Percentiles rank a stretch among this genome's conserved stretches.
These are phyloP conservation scores for Podaxis sp. DNA, from an alignment of 768 basidiomycete genomes.

Conservation along the genomic window DNA sequence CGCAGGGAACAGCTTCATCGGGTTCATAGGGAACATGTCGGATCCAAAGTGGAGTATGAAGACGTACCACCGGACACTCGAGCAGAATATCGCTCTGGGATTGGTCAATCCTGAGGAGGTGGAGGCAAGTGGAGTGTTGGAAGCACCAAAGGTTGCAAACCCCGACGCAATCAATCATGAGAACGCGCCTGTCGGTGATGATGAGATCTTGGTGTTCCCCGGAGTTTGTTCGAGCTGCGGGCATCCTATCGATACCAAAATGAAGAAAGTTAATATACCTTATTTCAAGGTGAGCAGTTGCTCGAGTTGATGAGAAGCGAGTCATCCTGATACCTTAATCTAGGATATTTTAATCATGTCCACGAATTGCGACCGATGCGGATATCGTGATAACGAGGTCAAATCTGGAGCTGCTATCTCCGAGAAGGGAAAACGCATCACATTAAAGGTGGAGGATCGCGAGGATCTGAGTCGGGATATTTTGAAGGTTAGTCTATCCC, in stretches of 20 bases:
- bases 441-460: constrained; percentile 84
- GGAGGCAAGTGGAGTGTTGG: constrained; percentile 8
- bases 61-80: constrained; percentile 73
- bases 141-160: constrained; percentile 18
- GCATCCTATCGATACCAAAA: constrained; percentile 77
- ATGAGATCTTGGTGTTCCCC: constrained; percentile 88
- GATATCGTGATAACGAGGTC: constrained; percentile 97
- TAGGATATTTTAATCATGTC: constrained; percentile 98
- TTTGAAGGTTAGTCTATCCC: constrained; percentile 67
- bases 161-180: constrained; percentile 21
- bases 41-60: constrained; percentile 94
- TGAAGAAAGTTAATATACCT: constrained; percentile 96
- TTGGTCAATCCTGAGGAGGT: constrained; percentile 55
- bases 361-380: constrained; percentile 93
- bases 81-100: constrained; percentile 83
- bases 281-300: constrained; percentile 81
- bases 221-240: constrained; percentile 90
- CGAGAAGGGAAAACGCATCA: constrained; percentile 82
- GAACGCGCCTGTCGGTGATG: constrained; percentile 49
- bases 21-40: constrained; percentile 80
- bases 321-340: not conserved
- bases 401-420: constrained; percentile 93
- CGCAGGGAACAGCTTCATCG: constrained; percentile 94
- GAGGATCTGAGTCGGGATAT: constrained; percentile 94
- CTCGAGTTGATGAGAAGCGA: not conserved